Base-by-base conservation (phyloP, 805 yeast species). In the Candida palmyrensis region DNA sequence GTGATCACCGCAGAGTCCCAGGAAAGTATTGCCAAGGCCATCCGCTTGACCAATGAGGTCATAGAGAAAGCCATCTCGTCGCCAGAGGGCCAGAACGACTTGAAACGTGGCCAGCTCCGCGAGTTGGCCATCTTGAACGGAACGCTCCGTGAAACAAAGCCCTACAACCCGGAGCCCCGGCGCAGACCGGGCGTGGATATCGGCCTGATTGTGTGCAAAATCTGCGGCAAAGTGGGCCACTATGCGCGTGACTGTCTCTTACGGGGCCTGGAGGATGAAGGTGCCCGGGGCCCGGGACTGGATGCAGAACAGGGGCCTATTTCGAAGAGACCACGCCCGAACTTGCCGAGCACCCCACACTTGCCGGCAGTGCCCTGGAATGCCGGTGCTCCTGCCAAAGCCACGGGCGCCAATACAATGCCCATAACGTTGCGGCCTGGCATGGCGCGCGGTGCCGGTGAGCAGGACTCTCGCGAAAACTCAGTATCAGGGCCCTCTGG, bases 111-210 rank as follows among this genome's bases (percentile, higher is more conserved):
- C 27, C 99, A 92, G 57, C 68, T 92, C 39, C 73, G 96, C 42
- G 96, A 90, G 50, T 69, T 92, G 47, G 99, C 99, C 0, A 82
- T 85, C 16, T 67, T 92, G 36, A 94, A 92, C 60, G 99, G 99
- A 57, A 92, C 98, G 0, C 66, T 88, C 29, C 73, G 97, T 35
- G 95, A 85, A 47, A 66, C 71, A 1, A 90, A 82, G 43, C 69
- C 95, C 77, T 37, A 54, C 34, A 58, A 56, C 31, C 68, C 70
- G 2, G 52, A 45, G 37, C 44, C 47, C 21, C 18, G 36, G 11
- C 34, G 46, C 18, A 55, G 54, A n/a, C 21, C 23, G n/a, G 50
- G 55, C 14, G 42, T 76, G 56, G 67, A 70, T 72, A 32, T 75
- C 63, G 36, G 72, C 51, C 58, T 43, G 29, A 63, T 90, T 27